Evolutionary conservation across 805 yeast genomes (phyloP), one percentile per base, ranked within the genome.

Genomic region (Myxozyma udenii): DNA sequence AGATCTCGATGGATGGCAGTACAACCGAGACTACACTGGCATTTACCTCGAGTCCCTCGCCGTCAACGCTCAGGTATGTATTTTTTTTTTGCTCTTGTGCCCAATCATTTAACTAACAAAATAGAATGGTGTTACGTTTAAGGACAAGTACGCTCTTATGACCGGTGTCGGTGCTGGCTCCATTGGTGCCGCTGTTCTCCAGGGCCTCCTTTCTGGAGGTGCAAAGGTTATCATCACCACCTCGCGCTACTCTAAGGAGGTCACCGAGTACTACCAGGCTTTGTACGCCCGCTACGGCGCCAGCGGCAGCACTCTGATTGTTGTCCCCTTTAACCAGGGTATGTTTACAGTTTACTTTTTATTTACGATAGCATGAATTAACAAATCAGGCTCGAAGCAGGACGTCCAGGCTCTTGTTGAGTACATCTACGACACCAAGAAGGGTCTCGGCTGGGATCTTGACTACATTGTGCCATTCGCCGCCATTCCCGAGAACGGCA

Each of bases 81-180:
- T 21, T 6, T 43, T 40, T 36, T 18, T 32, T 18, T 4, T 5
- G 33, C 33, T 19, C 21, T 14, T 36, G 12, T n/a, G 14, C 19
- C 18, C 16, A n/a, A 24, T 41, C 14, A 28, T 19, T 18, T 1
- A 4, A n/a, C n/a, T n/a, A n/a, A n/a, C n/a, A n/a, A n/a, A 26
- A 6, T 21, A 53, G 58, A 28, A 90, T 64, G 98, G 98, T 75
- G 79, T 89, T 51, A 80, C 96, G 36, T 93, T 83, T 77, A 82
- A 84, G 69, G 87, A 82, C 69, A 93, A 89, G 72, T 83, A 83
- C 62, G 96, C 90, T 46, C 79, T 93, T 65, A 77, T 93, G 61
- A 93, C 98, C 44, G 98, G 98, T 78, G 98, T 98, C 46, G 98
- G 98, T 77, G 90, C 87, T 44, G 98, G 98, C 49, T 93, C 98